Base-by-base conservation (phyloP, 306 rosid genomes). In the Acmispon strigosus region DNA sequence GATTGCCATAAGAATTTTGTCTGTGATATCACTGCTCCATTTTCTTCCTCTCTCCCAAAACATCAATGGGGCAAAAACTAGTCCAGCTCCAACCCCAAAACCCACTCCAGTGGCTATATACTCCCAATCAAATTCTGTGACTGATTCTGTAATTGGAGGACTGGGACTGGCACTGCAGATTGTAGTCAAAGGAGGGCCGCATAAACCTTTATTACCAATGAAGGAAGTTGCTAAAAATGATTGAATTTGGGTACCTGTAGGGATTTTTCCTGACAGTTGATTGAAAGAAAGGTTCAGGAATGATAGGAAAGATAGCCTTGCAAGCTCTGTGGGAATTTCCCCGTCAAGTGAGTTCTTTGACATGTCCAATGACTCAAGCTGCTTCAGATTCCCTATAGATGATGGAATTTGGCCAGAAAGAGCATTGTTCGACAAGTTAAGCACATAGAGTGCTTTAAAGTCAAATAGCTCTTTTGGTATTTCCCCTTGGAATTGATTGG, bases 41-140 rank as follows among this genome's bases (percentile, higher is more conserved):
- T 83, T 84, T 73, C 70, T 88, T 48, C 92, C 97, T 42, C 65
- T 85, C 11, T 86, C 88, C 94, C 93, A 88, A 44, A 87, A 42
- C 76, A 77, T 63, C 49, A 90, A 62, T 43, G 79, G 81, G 7
- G 89, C 75, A 75, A 87, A 80, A 48, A 84, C 66, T n/a, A 74
- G 75, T 54, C 90, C 97, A 1, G 94, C 86, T 82, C 98, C 98
- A 10, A 80, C 84, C 47, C 98, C 98, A 29, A 84, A 93, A 9
- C 98, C 98, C 7, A 88, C 49, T 70, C 97, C 98, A 17, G 76
- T 80, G 41, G 54, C 71, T 51, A 87, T 79, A 60, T 82, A 85
- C 51, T 81, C 83, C 98, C 98, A 90, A 70, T 87, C 94, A 78
- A 80, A 72, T 68, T 74, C 47, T 11, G 0, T 29, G 4, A 6